Evolutionary conservation across 2,329 filamentous ascomycete genomes (phyloP).

Genomic region (Ilyonectria destructans): DNA sequence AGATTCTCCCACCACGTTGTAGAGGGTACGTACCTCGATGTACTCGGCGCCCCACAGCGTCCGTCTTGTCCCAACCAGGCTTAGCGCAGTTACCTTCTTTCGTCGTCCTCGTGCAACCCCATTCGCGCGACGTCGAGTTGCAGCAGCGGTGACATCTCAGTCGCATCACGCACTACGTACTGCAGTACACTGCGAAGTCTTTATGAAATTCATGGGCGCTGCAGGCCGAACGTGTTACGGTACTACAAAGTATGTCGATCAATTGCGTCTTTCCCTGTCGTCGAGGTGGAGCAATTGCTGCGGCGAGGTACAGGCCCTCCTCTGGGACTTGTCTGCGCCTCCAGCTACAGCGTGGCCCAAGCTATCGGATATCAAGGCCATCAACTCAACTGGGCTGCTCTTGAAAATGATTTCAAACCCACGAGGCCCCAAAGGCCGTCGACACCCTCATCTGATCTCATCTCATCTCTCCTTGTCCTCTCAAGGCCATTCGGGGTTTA

Average conservation of each 20-base stretch:
- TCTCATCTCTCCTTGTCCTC: neutral
- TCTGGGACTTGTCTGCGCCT: no score
- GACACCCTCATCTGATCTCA: neutral
- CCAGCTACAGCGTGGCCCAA: neutral
- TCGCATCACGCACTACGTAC: neutral
- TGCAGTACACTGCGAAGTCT: neutral
- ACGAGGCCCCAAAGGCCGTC: neutral
- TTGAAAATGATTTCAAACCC: neutral
- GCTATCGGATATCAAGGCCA: neutral
- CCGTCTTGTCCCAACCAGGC: neutral
- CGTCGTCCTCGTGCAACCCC: neutral
- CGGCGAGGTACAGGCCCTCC: neutral
- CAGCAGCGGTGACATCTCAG: neutral
- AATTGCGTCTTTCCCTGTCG: neutral
- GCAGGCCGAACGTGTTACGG: neutral
- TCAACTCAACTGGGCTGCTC: neutral
- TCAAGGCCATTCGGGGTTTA: neutral
- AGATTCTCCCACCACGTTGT: neutral
- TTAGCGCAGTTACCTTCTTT: constrained; percentile 3
- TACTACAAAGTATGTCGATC: neutral
- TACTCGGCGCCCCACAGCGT: neutral
- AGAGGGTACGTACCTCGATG: constrained; percentile 4
- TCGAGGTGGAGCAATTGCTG: neutral
- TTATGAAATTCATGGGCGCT: neutral
- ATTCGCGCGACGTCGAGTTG: neutral